Base-by-base conservation (phyloP, 257 asterid species). In the Osmanthus fragrans region DNA sequence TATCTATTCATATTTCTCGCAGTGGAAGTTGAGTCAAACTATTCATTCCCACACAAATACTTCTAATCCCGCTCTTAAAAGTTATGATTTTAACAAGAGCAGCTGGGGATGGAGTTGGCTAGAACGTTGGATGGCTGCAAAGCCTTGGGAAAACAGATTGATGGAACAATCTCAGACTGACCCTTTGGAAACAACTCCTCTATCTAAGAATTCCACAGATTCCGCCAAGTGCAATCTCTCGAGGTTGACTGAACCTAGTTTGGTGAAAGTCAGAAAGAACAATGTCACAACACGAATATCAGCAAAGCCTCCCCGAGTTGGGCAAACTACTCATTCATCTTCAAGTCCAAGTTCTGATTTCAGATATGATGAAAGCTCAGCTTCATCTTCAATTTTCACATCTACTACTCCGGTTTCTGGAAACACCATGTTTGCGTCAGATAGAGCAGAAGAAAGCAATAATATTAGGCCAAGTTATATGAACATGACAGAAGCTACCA, bases 61-160 rank as follows among this genome's bases (percentile, higher is more conserved):
- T 51, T 82, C 89, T 0, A 80, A 82, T 45, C 88, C 87, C 11
- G 76, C 90, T 15, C 73, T 80, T 6, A 90, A 86, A 65, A 85
- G 72, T 39, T 77, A 51, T 5, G 92, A 83, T 37, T 42, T 90
- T 2, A 94, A 89, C 70, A 90, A 96, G 87, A 86, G 75, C 23
- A 83, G 76, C 76, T 84, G 80, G 37, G 93, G 96, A 16, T 95
- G 99, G 99, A 96, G 97, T 90, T 96, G 99, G 99, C 87, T 96
- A 29, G 97, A 96, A 74, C 86, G 98, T 27, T 96, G 99, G 99
- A 96, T 96, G 99, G 94, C 97, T 21, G 99, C 98, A 25, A 92
- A 88, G 84, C 99, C 97, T 1, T 95, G 99, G 99, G 99, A 95
- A 83, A 95, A 88, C 80, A 82, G 98, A 76, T 70, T 93, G 39